Base-by-base conservation (phyloP, 345 rosid genomes). In the Salix caprea region DNA sequence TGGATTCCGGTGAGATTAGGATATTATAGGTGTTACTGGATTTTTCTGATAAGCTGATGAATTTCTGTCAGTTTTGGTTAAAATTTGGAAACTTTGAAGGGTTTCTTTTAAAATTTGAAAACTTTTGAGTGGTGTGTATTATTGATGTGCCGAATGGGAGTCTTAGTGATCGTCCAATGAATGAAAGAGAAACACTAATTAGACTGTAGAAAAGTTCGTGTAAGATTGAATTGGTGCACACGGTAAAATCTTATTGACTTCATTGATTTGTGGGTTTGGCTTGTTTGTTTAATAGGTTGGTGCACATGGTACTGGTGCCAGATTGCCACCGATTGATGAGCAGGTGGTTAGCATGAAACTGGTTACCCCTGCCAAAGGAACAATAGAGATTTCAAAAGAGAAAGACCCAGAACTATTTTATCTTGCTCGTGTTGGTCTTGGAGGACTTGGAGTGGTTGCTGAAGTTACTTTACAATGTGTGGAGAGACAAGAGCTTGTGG, bases 261-360 rank as follows among this genome's bases (percentile, higher is more conserved):
- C 42, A 24, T 37, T 24, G 54, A 13, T 64, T 77, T 50, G 18
- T 74, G 70, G 32, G 28, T 73, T 73, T 26, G 32, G 44, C 44
- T 61, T 46, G 62, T 26, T 39, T 30, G 37, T 54, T 52, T 78
- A 16, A 73, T 79, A 96, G 98, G 98, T 96, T 71, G 99, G 98
- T 65, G 99, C 99, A 24, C 99, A 92, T 81, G 98, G 97, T 74
- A 93, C 97, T 26, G 98, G 99, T 80, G 98, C 98, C 78, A 88
- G 86, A 75, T 82, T 96, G 88, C 98, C 95, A 77, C 99, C 97
- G 61, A 89, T 96, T 77, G 99, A 96, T 62, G 99, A 93, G 82
- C 99, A 96, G 83, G 91, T 93, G 69, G 82, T 93, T 73, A 90
- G 97, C 82, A 85, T 96, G 95, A 96, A 92, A 78, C 77, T 93